phyloP scores from a whole-genome alignment of 441 rosid species.

The Capsella rubella region DNA sequence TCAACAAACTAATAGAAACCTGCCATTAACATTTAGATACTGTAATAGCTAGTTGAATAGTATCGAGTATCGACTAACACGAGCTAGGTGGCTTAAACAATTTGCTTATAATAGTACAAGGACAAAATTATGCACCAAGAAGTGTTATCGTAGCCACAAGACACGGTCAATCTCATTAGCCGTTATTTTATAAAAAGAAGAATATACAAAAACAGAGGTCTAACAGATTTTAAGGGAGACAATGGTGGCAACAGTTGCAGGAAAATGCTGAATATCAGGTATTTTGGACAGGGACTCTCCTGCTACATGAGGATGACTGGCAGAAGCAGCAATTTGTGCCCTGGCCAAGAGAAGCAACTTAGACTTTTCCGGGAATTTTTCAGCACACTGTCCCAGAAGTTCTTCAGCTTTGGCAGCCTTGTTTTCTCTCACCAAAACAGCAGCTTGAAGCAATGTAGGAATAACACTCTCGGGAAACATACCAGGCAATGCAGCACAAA shows the following conservation, averaged over 20 bases:
- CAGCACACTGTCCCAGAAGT: constrained; percentile 69
- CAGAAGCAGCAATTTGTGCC: constrained; percentile 91
- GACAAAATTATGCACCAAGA: no score
- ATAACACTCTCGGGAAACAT: constrained; percentile 66
- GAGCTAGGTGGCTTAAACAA: no score
- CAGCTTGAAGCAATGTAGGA: constrained; percentile 86
- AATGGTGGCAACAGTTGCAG: constrained; percentile 89
- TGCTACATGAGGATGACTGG: constrained; percentile 78
- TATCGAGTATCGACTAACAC: no score
- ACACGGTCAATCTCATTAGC: no score
- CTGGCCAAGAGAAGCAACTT: constrained; percentile 74
- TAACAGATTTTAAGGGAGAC: constrained; percentile 61
- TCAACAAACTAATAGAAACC: no score
- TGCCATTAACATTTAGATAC: no score
- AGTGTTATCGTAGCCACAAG: no score
- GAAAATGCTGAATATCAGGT: constrained; percentile 84
- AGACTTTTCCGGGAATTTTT: constrained; percentile 73
- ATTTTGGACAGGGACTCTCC: constrained; percentile 80
- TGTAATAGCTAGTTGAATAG: no score
- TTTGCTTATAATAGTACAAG: no score
- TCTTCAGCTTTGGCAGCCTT: constrained; percentile 88
- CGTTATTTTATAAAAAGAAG: no score
- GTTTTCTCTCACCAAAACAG: constrained; percentile 82
- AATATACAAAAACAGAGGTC: no score
- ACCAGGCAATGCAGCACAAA: constrained; percentile 64